Percentiles rank a stretch among this genome's conserved stretches.
Evolutionary conservation across 164 flowering plant species (phyloP).

Genomic region (Chloranthus sessilifolius): DNA sequence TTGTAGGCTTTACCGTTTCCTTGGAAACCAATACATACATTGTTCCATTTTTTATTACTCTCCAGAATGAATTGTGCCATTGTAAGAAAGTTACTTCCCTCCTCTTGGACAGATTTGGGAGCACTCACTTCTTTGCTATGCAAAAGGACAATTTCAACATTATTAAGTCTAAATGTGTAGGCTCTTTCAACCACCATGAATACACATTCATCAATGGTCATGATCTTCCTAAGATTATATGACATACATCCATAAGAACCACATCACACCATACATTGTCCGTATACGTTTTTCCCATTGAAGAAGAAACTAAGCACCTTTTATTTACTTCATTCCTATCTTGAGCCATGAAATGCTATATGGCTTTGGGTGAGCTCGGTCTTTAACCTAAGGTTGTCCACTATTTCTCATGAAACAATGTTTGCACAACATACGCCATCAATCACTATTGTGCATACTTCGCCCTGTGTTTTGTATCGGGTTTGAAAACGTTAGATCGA

Average conservation of each 20-base stretch:
- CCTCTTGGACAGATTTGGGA: not conserved
- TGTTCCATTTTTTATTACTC: not conserved
- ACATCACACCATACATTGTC: too few species aligned
- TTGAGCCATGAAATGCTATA: not conserved
- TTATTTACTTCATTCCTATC: not conserved
- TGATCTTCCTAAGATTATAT: too few species aligned
- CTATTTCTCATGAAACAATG: too few species aligned
- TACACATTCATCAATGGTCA: not conserved
- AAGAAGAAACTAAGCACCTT: not conserved
- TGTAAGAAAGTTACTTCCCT: slow-evolving; percentile 1
- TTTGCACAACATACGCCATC: not conserved
- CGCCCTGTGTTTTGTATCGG: not conserved
- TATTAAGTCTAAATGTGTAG: not conserved
- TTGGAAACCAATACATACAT: not conserved
- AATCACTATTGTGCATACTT: not conserved
- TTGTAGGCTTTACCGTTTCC: not conserved
- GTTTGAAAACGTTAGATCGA: not conserved
- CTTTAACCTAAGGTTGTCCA: not conserved
- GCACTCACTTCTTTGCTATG: not conserved
- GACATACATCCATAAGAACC: too few species aligned
- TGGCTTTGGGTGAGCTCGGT: not conserved
- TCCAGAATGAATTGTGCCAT: not conserved
- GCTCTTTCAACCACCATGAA: not conserved
- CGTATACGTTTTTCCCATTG: not conserved
- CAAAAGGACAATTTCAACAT: not conserved